These are phyloP conservation scores for Candida dendrica DNA, from an alignment of 805 yeast genomes.

Conservation along the genomic window DNA sequence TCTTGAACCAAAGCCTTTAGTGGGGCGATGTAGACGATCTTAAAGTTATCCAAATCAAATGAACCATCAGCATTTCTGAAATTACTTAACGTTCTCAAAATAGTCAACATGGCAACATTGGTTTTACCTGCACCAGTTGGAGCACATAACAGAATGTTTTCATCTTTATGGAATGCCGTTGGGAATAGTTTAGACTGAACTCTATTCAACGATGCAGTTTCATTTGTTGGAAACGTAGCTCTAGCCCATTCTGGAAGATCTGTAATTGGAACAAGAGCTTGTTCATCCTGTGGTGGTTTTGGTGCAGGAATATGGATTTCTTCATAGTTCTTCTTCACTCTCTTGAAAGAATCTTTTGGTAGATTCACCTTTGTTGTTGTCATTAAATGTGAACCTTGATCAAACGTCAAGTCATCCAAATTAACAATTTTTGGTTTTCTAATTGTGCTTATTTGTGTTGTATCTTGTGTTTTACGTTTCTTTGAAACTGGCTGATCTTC, in stretches of 20 bases:
- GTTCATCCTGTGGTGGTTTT: slow-evolving; percentile 32
- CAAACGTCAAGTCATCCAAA: slow-evolving; percentile 55
- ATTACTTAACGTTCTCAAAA: slow-evolving; percentile 54
- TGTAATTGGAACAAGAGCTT: slow-evolving; percentile 44
- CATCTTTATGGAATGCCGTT: slow-evolving; percentile 63
- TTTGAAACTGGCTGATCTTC: slow-evolving; percentile 1
- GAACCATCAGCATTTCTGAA: slow-evolving; percentile 42
- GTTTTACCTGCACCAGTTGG: slow-evolving; percentile 99
- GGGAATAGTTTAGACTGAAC: slow-evolving; percentile 82
- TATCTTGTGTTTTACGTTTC: slow-evolving; percentile 12
- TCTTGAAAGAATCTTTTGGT: slow-evolving; percentile 80
- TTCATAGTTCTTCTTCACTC: slow-evolving; percentile 68
- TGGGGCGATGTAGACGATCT: slow-evolving; percentile 87
- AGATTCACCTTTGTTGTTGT: slow-evolving; percentile 60
- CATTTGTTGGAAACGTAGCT: slow-evolving; percentile 60
- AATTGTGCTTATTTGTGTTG: slow-evolving; percentile 16
- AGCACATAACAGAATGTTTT: slow-evolving; percentile 80
- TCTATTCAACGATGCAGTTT: slow-evolving; percentile 63
- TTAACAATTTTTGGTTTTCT: slow-evolving; percentile 52
- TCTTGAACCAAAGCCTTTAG: slow-evolving; percentile 93
- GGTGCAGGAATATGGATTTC: slow-evolving; percentile 94
- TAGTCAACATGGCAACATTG: slow-evolving; percentile 85
- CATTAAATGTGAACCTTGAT: slow-evolving; percentile 66
- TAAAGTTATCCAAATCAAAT: slow-evolving; percentile 50
- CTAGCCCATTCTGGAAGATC: slow-evolving; percentile 80